Evolutionary conservation across 1,284 basidiomycete species (phyloP).

Genomic region (Ustilago lituana): DNA sequence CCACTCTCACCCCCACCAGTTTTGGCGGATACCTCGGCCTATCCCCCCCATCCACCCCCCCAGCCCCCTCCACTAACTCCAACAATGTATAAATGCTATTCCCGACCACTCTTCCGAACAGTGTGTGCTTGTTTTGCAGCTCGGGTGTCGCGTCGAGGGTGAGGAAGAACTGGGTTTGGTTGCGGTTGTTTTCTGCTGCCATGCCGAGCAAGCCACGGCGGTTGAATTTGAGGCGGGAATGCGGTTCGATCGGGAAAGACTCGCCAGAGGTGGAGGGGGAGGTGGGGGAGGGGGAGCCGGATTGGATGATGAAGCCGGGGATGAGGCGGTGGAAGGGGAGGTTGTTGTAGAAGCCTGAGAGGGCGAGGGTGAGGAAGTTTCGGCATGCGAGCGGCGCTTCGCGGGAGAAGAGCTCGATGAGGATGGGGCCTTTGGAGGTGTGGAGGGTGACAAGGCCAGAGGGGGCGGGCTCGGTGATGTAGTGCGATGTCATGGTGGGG

Average conservation of each 20-base stretch:
- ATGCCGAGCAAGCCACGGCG: slow-evolving; percentile 91
- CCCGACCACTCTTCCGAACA: slow-evolving; percentile 58
- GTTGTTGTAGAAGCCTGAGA: slow-evolving; percentile 97
- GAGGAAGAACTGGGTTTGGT: slow-evolving; percentile 68
- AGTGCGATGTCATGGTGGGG: slow-evolving; percentile 41
- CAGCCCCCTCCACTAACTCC: slow-evolving; percentile 79
- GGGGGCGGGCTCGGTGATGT: slow-evolving; percentile 71
- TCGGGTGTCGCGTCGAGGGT: slow-evolving; percentile 64
- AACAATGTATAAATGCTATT: slow-evolving; percentile 68
- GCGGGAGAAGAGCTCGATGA: slow-evolving; percentile 92
- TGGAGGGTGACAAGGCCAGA: slow-evolving; percentile 86
- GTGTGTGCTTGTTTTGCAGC: slow-evolving; percentile 62
- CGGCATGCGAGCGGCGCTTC: slow-evolving; percentile 93
- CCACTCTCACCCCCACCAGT: slow-evolving; percentile 81
- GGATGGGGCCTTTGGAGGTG: slow-evolving; percentile 74
- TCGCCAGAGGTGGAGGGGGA: slow-evolving; percentile 74
- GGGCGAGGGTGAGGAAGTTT: slow-evolving; percentile 87
- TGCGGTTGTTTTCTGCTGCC: slow-evolving; percentile 75
- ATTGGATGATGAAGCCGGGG: slow-evolving; percentile 88
- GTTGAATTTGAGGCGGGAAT: slow-evolving; percentile 81
- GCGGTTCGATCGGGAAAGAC: slow-evolving; percentile 91
- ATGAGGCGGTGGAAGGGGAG: slow-evolving; percentile 91
- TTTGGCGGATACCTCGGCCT: slow-evolving; percentile 89
- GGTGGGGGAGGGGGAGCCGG: slow-evolving; percentile 92
- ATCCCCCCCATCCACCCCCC: slow-evolving; percentile 76